These are phyloP conservation scores for Verticillium zaregamsianum DNA, from an alignment of 2,329 filamentous ascomycete species.

Conservation along the genomic window DNA sequence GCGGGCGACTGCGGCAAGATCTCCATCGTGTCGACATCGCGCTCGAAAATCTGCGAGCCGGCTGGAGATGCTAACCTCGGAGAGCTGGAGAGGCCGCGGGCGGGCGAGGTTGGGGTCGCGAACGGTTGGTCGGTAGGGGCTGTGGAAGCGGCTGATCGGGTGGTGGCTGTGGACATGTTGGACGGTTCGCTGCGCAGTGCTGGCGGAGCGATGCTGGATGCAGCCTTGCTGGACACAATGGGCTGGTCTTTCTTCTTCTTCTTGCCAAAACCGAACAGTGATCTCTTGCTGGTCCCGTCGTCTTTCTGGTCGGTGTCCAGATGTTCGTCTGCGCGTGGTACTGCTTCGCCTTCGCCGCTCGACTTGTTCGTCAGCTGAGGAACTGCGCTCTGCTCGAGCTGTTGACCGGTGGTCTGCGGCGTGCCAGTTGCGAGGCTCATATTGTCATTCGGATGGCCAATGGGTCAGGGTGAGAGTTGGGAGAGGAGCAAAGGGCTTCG, in stretches of 20 bases:
- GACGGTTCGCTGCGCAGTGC: conserved; percentile 24
- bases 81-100: conserved; percentile 63
- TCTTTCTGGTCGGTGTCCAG: conserved; percentile 9
- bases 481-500: not conserved
- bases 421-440: conserved; percentile 22
- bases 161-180: conserved; percentile 29
- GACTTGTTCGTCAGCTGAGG: conserved; percentile 20
- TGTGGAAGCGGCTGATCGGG: conserved; percentile 36
- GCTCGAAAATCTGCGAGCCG: conserved; percentile 81
- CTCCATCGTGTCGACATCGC: conserved; percentile 80
- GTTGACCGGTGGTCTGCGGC: conserved; percentile 21
- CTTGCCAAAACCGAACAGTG: conserved; percentile 58
- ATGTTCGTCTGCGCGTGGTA: conserved; percentile 21
- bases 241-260: conserved; percentile 51
- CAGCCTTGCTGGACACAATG: conserved; percentile 23
- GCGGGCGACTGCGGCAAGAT: conserved; percentile 71
- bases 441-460: conserved; percentile 4
- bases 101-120: conserved; percentile 58
- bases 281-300: conserved; percentile 46
- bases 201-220: conserved; percentile 26
- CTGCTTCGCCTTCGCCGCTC: conserved; percentile 23
- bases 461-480: not conserved
- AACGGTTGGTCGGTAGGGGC: conserved; percentile 37
- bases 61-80: conserved; percentile 76
- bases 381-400: conserved; percentile 18